phyloP scores from a whole-genome alignment of 306 rosid genomes.

The Rosa rugosa region DNA sequence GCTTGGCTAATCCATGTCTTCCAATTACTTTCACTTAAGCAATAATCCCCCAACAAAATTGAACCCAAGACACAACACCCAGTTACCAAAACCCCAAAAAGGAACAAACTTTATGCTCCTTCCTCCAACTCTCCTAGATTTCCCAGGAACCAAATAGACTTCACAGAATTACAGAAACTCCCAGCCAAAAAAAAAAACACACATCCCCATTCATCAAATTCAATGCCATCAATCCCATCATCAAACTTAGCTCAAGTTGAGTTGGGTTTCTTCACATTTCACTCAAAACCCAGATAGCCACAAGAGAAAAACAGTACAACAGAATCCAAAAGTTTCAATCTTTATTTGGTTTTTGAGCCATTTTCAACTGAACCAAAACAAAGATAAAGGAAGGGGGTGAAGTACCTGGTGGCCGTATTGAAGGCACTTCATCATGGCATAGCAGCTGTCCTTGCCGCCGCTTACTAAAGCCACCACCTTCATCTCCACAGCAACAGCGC shows the following conservation, averaged over 20 bases:
- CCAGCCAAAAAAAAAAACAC: neutral
- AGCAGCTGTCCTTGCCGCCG: slow-evolving; percentile 98
- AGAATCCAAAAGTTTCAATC: neutral
- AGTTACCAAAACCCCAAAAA: neutral
- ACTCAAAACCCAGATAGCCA: slow-evolving; percentile 1
- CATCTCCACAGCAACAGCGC: slow-evolving; percentile 37
- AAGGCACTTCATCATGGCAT: slow-evolving; percentile 81
- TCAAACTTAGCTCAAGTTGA: neutral
- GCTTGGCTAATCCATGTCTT: neutral
- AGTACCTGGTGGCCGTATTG: slow-evolving; percentile 81
- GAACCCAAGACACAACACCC: neutral
- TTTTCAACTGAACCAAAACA: slow-evolving; percentile 5
- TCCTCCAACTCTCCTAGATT: neutral
- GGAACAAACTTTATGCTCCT: neutral
- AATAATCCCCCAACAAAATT: neutral
- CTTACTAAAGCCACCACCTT: slow-evolving; percentile 91
- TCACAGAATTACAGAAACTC: neutral
- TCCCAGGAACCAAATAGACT: neutral
- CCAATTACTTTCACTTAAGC: neutral
- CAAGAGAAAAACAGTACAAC: neutral
- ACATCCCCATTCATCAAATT: neutral
- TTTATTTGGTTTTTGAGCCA: neutral
- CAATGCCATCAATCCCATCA: neutral
- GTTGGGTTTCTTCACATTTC: neutral
- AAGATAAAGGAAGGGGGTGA: neutral